These are phyloP conservation scores for Dunaliella sp. DNA, from an alignment of 139 green algal species.

Conservation along the genomic window DNA sequence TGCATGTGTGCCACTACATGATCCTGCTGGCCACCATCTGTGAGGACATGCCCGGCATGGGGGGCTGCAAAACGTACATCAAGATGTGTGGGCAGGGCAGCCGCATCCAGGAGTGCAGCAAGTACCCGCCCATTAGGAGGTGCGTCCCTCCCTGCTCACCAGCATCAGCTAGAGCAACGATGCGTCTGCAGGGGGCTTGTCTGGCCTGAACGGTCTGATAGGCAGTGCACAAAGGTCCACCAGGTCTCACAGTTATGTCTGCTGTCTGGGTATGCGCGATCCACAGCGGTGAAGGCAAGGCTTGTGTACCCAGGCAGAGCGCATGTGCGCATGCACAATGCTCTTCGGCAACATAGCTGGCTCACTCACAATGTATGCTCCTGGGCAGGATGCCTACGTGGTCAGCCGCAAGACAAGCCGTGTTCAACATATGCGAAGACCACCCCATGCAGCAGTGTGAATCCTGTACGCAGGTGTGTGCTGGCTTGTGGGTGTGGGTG, in stretches of 20 bases:
- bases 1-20: conserved; percentile 15
- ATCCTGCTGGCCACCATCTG: conserved; percentile 23
- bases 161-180: too few relatives aligned
- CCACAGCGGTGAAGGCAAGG: too few relatives aligned
- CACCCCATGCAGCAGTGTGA: not conserved
- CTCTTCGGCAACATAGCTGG: too few relatives aligned
- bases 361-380: too few relatives aligned
- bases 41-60: conserved; percentile 26
- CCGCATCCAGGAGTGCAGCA: conserved; percentile 34
- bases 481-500: not conserved
- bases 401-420: not conserved
- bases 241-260: too few relatives aligned
- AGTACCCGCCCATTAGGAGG: conserved; percentile 21
- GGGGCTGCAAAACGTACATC: conserved; percentile 14
- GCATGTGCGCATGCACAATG: too few relatives aligned
- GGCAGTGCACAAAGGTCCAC: too few relatives aligned
- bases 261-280: too few relatives aligned
- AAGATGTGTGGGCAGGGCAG: conserved; percentile 9
- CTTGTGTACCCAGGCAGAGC: too few relatives aligned
- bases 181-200: too few relatives aligned
- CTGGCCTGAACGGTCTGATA: too few relatives aligned
- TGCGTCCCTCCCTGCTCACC: conserved; percentile 17
- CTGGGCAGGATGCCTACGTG: not conserved
- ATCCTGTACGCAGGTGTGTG: not conserved
- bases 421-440: not conserved